Conservation (phyloP, 805 yeast species). For the Schizosaccharomyces lindneri region DNA sequence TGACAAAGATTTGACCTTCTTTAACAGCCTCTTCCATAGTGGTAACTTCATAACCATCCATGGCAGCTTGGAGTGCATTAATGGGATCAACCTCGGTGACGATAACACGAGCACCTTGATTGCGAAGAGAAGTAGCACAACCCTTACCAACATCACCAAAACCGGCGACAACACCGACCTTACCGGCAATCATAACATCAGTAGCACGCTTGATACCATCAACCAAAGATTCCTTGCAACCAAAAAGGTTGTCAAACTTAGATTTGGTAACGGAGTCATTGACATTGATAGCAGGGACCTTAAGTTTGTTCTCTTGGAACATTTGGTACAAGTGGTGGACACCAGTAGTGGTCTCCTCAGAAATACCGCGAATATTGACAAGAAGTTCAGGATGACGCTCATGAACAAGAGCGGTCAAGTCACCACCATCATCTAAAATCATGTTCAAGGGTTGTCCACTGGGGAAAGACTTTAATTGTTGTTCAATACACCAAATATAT, state of each 20-base stretch:
- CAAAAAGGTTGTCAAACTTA: conserved; percentile 96
- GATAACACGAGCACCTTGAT: conserved; percentile 97
- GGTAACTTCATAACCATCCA: conserved; percentile 90
- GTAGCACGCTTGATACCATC: conserved; percentile 99
- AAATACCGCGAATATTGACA: conserved; percentile 79
- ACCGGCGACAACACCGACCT: conserved; percentile 96
- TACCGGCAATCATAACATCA: conserved; percentile 98
- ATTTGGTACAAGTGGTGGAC: conserved; percentile 95
- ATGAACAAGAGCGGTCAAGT: conserved; percentile 86
- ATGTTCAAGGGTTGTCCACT: conserved; percentile 84
- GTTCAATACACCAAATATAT: conserved; percentile 97
- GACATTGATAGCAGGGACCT: conserved; percentile 98
- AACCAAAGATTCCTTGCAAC: conserved; percentile 94
- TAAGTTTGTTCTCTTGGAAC: conserved; percentile 65
- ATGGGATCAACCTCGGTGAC: conserved; percentile 96
- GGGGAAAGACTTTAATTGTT: conserved; percentile 94
- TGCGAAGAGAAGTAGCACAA: conserved; percentile 94
- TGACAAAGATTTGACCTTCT: conserved; percentile 88
- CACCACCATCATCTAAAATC: conserved; percentile 98
- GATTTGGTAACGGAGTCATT: conserved; percentile 98
- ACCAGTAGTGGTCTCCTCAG: conserved; percentile 99
- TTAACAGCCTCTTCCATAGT: conserved; percentile 86
- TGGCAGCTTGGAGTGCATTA: conserved; percentile 98
- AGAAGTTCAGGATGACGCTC: conserved; percentile 95
- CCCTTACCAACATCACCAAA: conserved; percentile 99